Base-by-base conservation (phyloP, 2,329 filamentous ascomycete species). In the Botrytis hyacinthi region DNA sequence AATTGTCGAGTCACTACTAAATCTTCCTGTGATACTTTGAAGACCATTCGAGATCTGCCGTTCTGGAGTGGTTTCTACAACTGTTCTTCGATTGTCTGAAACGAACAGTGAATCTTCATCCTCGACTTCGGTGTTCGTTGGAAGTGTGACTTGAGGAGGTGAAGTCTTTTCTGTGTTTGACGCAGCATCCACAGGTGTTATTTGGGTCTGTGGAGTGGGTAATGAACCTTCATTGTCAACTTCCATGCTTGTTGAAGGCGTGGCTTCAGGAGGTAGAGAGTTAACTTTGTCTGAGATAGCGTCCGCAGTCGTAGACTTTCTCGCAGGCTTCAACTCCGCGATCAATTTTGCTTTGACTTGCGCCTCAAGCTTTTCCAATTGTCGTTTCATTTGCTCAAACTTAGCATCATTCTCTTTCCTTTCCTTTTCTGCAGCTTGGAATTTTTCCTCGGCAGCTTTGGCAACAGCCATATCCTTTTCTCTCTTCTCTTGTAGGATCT, bases 81-180 rank as follows among this genome's bases (percentile, higher is more conserved):
- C 20, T 26, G 35, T 14, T 4, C 16, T 42, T 57, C 40, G 32
- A 42, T 51, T 68, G 10, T 72, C 62, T 61, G 73, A 73, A 29
- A 76, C 9, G 35, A 76, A 76, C 29, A 76, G 51, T 37, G 75
- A 73, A 26, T 76, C 74, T 37, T 74, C 73, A 16, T 76, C 73
- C 22, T 71, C 72, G 22, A 73, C 14, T 3, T 65, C 54, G 37
- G 70, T 70, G 14, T 40, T 35, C 6, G 62, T 65, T n/a, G 32
- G 22, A 62, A 42, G 29, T 4, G 26, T 32, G 40, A 71, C 67
- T 20, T 44, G 62, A 32, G 44, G 22, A 29, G 22, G 1, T 48
- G 32, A n/a, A 68, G 46, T 8, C 4, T 3, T 35, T 16, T 14
- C 29, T 26, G 20, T 26, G 8, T 5, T 40, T 8, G 42, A 35